Percentiles rank a stretch among this genome's conserved stretches.
These are phyloP conservation scores for Cardamine chenopodiifolia DNA, from an alignment of 345 rosid genomes.

Conservation along the genomic window DNA sequence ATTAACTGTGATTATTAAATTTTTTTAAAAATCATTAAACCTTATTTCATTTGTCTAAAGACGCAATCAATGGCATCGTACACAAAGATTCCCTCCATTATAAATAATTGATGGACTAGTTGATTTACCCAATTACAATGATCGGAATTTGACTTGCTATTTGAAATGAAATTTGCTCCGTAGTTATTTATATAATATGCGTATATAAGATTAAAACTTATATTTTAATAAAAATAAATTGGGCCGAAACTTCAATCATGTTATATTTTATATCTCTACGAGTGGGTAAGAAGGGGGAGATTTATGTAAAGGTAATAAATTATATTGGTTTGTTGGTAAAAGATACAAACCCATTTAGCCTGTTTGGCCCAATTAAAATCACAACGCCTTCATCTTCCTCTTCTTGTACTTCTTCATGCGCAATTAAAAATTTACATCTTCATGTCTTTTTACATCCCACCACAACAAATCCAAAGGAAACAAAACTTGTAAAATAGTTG, in stretches of 20 bases:
- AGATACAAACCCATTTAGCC: not conserved
- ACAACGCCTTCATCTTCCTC: not conserved
- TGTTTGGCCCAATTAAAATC: not conserved
- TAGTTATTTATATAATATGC: not conserved
- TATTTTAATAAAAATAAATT: not conserved
- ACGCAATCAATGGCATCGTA: constrained; percentile 17
- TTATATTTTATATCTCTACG: too few species aligned
- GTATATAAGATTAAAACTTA: not conserved
- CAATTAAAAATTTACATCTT: not conserved
- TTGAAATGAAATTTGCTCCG: not conserved
- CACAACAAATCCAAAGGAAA: not conserved
- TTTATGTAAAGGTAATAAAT: not conserved
- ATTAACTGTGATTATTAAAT: not conserved
- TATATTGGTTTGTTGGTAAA: not conserved
- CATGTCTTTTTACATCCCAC: not conserved
- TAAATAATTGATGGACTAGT: constrained; percentile 22
- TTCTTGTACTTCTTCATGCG: not conserved
- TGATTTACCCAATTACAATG: constrained; percentile 14
- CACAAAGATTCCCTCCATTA: constrained; percentile 13
- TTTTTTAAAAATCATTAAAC: not conserved
- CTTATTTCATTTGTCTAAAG: not conserved
- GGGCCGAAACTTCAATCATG: not conserved
- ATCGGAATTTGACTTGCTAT: constrained; percentile 6
- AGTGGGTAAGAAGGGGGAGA: not conserved
- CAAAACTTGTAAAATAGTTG: not conserved